A percentile compares a stretch with the other conserved stretches of the same genome.
phyloP scores from a whole-genome alignment of 179 eudicot genomes.

The Beta macrorhiza region DNA sequence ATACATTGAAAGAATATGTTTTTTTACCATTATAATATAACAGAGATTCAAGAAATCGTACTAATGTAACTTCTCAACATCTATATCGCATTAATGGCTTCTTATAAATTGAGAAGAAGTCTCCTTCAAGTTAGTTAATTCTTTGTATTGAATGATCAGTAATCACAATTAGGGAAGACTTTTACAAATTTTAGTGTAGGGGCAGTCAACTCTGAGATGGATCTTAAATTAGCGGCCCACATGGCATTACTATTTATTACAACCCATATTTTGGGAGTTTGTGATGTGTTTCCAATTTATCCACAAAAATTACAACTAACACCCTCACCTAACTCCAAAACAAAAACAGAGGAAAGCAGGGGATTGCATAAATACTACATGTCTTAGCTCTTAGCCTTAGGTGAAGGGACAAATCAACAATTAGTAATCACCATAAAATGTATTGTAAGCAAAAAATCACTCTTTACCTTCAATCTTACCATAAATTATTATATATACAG shows the following conservation, averaged over 20 bases:
- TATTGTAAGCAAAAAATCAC: too few species aligned
- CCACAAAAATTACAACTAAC: slow-evolving; percentile 1
- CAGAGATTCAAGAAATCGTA: too few species aligned
- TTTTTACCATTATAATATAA: too few species aligned
- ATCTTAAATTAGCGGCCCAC: slow-evolving; percentile 10
- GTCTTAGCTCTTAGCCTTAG: too few species aligned
- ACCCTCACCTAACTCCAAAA: background rate
- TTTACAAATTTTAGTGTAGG: background rate
- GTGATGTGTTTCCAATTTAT: background rate
- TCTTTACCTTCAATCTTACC: too few species aligned
- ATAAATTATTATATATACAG: too few species aligned
- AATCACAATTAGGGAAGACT: background rate
- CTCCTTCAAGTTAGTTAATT: background rate
- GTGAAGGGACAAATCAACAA: too few species aligned
- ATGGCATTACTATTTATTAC: background rate
- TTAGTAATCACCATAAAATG: too few species aligned
- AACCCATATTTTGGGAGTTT: background rate
- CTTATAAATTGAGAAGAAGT: background rate
- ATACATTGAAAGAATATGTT: too few species aligned
- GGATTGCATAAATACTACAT: background rate
- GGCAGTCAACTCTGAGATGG: slow-evolving; percentile 13
- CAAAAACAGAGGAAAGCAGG: background rate
- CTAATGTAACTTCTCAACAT: too few species aligned
- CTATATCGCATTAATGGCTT: background rate
- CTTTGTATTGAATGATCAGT: background rate